phyloP scores from a whole-genome alignment of 768 basidiomycete species.

The Leccinum subgranulosum region DNA sequence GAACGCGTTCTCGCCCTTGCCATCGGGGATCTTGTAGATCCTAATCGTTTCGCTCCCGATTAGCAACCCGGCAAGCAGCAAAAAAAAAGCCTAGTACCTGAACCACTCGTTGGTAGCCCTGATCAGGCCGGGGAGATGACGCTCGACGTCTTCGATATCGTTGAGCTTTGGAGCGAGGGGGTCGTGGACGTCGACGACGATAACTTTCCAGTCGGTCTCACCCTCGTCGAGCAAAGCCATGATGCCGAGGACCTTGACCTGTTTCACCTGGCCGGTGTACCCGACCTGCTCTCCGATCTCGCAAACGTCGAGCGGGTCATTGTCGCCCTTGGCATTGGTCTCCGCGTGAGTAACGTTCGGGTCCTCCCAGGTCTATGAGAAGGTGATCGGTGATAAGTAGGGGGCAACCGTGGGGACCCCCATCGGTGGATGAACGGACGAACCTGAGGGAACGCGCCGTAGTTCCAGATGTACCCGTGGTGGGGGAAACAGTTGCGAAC shows the following conservation, averaged over 20 bases:
- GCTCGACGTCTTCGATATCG: constrained; percentile 98
- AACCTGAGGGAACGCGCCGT: constrained; percentile 98
- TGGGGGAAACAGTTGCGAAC: constrained; percentile 99
- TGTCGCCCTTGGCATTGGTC: constrained; percentile 98
- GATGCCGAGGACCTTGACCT: constrained; percentile 99
- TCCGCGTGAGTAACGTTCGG: constrained; percentile 83
- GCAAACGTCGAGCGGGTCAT: constrained; percentile 99
- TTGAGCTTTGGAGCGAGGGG: constrained; percentile 96
- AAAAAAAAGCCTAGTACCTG: constrained; percentile 48
- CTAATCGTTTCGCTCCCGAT: constrained; percentile 34
- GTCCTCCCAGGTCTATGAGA: constrained; percentile 92
- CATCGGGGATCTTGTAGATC: constrained; percentile 96
- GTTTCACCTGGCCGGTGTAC: constrained; percentile 96
- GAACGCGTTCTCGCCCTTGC: constrained; percentile 96
- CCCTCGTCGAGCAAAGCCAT: constrained; percentile 99
- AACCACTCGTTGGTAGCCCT: constrained; percentile 99
- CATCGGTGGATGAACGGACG: constrained; percentile 13
- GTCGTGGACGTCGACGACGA: constrained; percentile 95
- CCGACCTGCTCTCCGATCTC: constrained; percentile 99
- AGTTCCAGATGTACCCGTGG: constrained; percentile 99
- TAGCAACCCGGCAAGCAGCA: not conserved
- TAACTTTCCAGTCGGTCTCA: constrained; percentile 99
- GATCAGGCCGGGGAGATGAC: constrained; percentile 95
- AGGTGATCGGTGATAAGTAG: not conserved
- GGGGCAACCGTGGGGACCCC: not conserved